Conservation (phyloP, 768 basidiomycete genomes). For the Filobasidium floriforme region DNA sequence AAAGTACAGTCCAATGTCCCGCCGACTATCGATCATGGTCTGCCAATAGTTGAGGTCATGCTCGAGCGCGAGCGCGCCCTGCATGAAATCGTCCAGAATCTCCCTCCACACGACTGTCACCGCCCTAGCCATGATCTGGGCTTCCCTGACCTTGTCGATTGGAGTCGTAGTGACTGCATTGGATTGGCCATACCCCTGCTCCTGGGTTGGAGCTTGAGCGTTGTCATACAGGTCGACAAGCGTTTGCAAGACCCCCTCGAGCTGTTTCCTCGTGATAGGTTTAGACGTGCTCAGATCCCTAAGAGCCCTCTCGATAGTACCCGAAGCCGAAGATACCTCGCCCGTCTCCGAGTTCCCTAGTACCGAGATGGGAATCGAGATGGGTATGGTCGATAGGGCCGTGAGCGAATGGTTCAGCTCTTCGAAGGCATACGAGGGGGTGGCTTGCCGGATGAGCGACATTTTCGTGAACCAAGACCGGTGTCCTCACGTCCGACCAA, state of each 20-base stretch:
- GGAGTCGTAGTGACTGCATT: constrained; percentile 3
- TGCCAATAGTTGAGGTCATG: constrained; percentile 80
- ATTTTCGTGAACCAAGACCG: not conserved
- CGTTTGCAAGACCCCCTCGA: constrained; percentile 29
- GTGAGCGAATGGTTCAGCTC: constrained; percentile 23
- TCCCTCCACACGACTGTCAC: constrained; percentile 47
- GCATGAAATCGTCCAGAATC: constrained; percentile 58
- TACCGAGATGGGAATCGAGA: constrained; percentile 18
- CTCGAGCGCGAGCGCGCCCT: constrained; percentile 64
- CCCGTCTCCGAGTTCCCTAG: constrained; percentile 7
- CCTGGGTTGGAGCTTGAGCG: not conserved
- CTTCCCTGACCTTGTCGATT: constrained; percentile 32
- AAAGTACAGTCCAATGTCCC: constrained; percentile 58
- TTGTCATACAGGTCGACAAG: constrained; percentile 20
- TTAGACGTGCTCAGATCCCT: constrained; percentile 31
- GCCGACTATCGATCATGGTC: constrained; percentile 57
- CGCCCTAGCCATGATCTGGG: constrained; percentile 36
- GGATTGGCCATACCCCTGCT: not conserved
- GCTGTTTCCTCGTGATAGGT: constrained; percentile 26
- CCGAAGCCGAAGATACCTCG: constrained; percentile 20
- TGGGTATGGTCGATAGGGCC: constrained; percentile 23
- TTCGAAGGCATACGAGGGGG: constrained; percentile 18
- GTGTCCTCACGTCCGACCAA: not conserved
- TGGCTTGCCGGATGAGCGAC: constrained; percentile 9
- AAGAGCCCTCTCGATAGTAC: constrained; percentile 29